Conservation (phyloP, 495 filamentous ascomycete species). For the Aspergillus kassunensis region DNA sequence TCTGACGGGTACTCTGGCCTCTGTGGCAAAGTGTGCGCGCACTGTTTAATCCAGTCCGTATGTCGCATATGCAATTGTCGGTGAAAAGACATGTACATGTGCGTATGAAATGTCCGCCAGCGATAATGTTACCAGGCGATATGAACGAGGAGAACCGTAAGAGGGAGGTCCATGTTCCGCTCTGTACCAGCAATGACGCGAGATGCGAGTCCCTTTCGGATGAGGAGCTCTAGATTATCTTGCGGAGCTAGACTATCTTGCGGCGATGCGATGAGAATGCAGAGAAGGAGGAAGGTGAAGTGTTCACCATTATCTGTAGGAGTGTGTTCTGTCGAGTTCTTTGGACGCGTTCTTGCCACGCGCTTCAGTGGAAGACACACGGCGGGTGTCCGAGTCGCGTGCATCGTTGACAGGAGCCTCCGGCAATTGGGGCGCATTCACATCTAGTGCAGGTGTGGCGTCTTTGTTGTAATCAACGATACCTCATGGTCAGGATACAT, state of each 20-base stretch:
- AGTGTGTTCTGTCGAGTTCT: not conserved
- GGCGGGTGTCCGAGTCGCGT: not conserved
- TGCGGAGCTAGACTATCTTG: not conserved
- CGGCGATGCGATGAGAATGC: not conserved
- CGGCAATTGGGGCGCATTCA: not conserved
- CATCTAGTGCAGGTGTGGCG: constrained; percentile 6
- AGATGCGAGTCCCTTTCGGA: not conserved
- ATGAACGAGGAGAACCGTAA: constrained; percentile 12
- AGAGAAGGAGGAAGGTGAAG: constrained; percentile 5
- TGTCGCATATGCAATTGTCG: constrained; percentile 1
- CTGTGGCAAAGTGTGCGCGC: not conserved
- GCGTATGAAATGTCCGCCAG: constrained; percentile 5
- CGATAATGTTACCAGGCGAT: constrained; percentile 13
- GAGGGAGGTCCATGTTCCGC: constrained; percentile 10
- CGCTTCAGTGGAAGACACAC: not conserved
- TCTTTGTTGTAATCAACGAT: not conserved
- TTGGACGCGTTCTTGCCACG: not conserved
- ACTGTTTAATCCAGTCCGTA: constrained; percentile 2
- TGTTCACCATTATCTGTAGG: not conserved
- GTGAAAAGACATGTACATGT: constrained; percentile 7
- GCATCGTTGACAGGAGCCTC: constrained; percentile 5
- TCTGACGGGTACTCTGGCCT: constrained; percentile 5
- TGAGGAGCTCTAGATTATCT: not conserved
- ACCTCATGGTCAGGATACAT: not conserved
- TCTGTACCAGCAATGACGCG: not conserved